These are phyloP conservation scores for Voacanga thouarsii DNA, from an alignment of 257 asterid species.

Conservation along the genomic window DNA sequence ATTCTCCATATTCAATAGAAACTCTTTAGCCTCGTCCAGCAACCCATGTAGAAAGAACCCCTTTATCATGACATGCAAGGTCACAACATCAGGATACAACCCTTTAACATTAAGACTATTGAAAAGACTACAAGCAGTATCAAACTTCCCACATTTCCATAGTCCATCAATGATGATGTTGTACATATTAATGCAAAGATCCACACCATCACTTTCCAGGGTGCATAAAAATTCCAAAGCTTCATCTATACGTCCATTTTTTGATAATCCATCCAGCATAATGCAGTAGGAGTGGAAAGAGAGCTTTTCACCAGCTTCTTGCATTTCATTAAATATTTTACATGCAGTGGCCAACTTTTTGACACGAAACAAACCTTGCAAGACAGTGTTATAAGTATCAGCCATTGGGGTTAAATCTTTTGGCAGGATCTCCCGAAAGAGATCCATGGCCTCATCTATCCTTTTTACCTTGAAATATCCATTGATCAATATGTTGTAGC, in stretches of 20 bases:
- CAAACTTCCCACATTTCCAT: slow-evolving; percentile 5
- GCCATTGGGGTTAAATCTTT: neutral
- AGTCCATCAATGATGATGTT: slow-evolving; percentile 2
- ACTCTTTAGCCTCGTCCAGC: neutral
- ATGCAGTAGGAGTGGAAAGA: neutral
- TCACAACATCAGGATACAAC: neutral
- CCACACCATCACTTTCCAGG: neutral
- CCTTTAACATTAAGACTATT: neutral
- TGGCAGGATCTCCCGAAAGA: slow-evolving; percentile 17
- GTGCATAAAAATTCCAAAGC: neutral
- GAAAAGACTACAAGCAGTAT: neutral
- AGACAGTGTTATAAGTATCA: slow-evolving; percentile 14
- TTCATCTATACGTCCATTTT: slow-evolving; percentile 14
- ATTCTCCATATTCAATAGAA: no score
- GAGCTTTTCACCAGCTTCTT: neutral
- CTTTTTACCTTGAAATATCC: no score
- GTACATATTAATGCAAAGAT: neutral
- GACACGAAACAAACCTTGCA: slow-evolving; percentile 14
- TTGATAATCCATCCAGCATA: slow-evolving; percentile 16
- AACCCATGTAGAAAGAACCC: neutral
- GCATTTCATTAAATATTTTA: neutral
- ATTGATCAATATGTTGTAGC: slow-evolving; percentile 20
- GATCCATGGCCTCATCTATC: no score
- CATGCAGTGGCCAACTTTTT: neutral
- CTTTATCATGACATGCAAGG: neutral